A percentile compares a stretch with the other conserved stretches of the same genome.
Conservation (phyloP, 768 basidiomycete genomes). For the Tylopilus balloui region DNA sequence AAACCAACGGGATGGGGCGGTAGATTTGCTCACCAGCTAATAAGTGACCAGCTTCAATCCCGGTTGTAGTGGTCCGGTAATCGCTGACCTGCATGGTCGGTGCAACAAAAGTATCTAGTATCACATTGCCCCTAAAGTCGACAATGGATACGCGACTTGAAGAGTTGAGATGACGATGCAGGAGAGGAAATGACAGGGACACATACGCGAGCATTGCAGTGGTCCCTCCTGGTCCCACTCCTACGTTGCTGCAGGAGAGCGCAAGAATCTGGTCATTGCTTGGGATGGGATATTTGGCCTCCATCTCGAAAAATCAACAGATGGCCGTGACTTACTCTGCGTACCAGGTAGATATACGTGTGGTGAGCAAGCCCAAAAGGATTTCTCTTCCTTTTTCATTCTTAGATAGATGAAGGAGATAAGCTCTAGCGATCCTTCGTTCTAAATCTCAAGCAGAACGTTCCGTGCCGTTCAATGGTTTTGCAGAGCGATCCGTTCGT, state of each 20-base stretch:
- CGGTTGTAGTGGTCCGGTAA: slow-evolving; percentile 65
- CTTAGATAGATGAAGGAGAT: slow-evolving; percentile 21
- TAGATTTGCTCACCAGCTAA: slow-evolving; percentile 32
- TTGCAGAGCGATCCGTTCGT: slow-evolving; percentile 12
- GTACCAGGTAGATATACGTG: slow-evolving; percentile 23
- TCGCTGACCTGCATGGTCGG: slow-evolving; percentile 69
- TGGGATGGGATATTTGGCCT: slow-evolving; percentile 31
- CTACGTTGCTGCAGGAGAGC: slow-evolving; percentile 66
- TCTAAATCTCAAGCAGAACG: slow-evolving; percentile 15
- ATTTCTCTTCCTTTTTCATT: slow-evolving; percentile 8
- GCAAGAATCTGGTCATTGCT: slow-evolving; percentile 48
- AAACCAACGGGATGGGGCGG: neutral
- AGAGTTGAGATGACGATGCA: slow-evolving; percentile 7
- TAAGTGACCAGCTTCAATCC: slow-evolving; percentile 43
- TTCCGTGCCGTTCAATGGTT: slow-evolving; percentile 11
- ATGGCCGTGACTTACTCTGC: slow-evolving; percentile 16
- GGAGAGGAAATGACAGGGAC: slow-evolving; percentile 4
- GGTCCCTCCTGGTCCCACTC: slow-evolving; percentile 75
- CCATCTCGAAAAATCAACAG: slow-evolving; percentile 24
- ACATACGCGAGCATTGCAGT: slow-evolving; percentile 81
- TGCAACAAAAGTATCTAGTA: slow-evolving; percentile 62
- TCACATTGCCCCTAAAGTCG: slow-evolving; percentile 50
- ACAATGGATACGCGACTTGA: slow-evolving; percentile 50
- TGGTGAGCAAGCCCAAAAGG: slow-evolving; percentile 10
- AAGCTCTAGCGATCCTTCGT: slow-evolving; percentile 24